These are phyloP conservation scores for Puccinia coronata DNA, from an alignment of 1,284 basidiomycete genomes.

Conservation along the genomic window DNA sequence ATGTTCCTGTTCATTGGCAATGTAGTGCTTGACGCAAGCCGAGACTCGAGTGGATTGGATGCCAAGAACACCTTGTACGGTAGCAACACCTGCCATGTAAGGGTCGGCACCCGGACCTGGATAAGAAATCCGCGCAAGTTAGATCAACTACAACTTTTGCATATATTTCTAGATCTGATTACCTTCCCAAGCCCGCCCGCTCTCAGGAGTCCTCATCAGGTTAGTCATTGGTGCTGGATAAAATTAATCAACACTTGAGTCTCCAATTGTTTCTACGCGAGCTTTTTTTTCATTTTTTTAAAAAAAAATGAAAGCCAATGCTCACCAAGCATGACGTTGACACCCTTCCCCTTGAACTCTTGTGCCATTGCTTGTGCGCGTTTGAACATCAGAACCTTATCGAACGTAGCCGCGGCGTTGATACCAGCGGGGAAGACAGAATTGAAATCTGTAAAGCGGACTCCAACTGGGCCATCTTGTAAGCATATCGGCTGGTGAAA, in stretches of 20 bases:
- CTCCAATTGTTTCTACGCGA: neutral
- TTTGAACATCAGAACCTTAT: slow-evolving; percentile 54
- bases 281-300: neutral
- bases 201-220: slow-evolving; percentile 53
- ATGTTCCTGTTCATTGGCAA: slow-evolving; percentile 57
- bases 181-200: slow-evolving; percentile 55
- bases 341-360: slow-evolving; percentile 57
- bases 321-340: slow-evolving; percentile 56
- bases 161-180: slow-evolving; percentile 33
- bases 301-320: slow-evolving; percentile 45
- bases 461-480: slow-evolving; percentile 56
- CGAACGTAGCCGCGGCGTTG: slow-evolving; percentile 57
- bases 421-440: slow-evolving; percentile 57
- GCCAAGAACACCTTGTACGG: slow-evolving; percentile 54
- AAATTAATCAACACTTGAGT: neutral
- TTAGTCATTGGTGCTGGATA: slow-evolving; percentile 54
- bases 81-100: slow-evolving; percentile 56
- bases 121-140: neutral
- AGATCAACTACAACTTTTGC: slow-evolving; percentile 50
- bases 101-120: slow-evolving; percentile 50
- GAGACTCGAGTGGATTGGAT: slow-evolving; percentile 56
- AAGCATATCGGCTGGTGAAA: slow-evolving; percentile 56
- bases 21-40: slow-evolving; percentile 57
- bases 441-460: slow-evolving; percentile 55
- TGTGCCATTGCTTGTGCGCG: slow-evolving; percentile 56